Percentiles rank a stretch among this genome's conserved stretches.
phyloP scores from a whole-genome alignment of 345 rosid species.

The Tarenaya hassleriana region DNA sequence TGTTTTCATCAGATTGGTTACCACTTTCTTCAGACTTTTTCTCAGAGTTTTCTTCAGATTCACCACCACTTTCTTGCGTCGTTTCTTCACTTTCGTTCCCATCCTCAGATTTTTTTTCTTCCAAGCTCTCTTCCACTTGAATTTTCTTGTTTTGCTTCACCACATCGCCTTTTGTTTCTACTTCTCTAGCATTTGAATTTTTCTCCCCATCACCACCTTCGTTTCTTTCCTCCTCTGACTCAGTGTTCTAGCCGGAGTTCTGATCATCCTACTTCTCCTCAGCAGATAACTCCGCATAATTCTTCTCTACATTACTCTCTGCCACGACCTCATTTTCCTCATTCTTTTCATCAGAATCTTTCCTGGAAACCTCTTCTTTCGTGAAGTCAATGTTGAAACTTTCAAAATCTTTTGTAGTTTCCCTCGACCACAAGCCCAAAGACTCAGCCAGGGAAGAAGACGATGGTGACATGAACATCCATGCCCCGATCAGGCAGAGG shows the following conservation, averaged over 20 bases:
- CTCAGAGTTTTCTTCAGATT: conserved; percentile 22
- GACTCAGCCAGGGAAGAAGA: conserved; percentile 37
- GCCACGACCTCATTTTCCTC: conserved; percentile 19
- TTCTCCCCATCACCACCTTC: conserved; percentile 26
- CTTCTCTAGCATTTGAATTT: conserved; percentile 25
- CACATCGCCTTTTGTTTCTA: conserved; percentile 25
- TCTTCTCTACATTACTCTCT: conserved; percentile 24
- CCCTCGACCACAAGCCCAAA: conserved; percentile 30
- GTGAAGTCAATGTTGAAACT: conserved; percentile 26
- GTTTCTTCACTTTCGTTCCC: conserved; percentile 25
- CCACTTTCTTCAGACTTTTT: too few species aligned
- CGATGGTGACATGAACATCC: conserved; percentile 75
- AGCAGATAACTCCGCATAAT: conserved; percentile 23
- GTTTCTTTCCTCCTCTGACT: conserved; percentile 30
- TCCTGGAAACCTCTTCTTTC: conserved; percentile 20
- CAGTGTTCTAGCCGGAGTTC: conserved; percentile 30
- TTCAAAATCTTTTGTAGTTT: conserved; percentile 33
- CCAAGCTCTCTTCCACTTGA: conserved; percentile 31
- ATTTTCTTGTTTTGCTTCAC: conserved; percentile 27
- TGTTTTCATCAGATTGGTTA: conserved; percentile 20
- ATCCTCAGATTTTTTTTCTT: conserved; percentile 29
- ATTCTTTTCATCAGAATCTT: too few species aligned
- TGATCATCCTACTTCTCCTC: conserved; percentile 24
- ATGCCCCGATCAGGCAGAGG: conserved; percentile 63
- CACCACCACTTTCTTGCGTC: conserved; percentile 19